Percentiles rank a stretch among this genome's conserved stretches.
Conservation (phyloP, 2,329 filamentous ascomycete species). For the Aplosporella prunicola region DNA sequence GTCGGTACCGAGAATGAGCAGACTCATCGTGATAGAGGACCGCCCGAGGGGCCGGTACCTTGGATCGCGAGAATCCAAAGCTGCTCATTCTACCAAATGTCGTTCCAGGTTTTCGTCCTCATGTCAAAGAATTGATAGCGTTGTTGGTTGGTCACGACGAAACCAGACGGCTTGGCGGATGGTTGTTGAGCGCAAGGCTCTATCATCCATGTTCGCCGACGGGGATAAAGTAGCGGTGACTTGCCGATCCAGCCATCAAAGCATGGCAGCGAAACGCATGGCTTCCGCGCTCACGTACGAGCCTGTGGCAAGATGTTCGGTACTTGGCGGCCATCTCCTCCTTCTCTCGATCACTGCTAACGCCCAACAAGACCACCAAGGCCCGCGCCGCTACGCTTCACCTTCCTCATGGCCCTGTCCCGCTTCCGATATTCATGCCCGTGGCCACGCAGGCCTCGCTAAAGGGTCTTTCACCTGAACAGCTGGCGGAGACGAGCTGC, state of each 20-base stretch:
- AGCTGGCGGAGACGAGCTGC: conserved; percentile 82
- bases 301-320: conserved; percentile 30
- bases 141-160: too few relatives aligned
- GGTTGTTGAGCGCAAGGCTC: too few relatives aligned
- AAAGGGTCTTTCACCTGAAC: conserved; percentile 86
- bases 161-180: too few relatives aligned
- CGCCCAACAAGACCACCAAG: conserved; percentile 69
- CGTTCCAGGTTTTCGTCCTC: too few relatives aligned
- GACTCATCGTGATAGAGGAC: too few relatives aligned
- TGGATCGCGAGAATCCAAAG: too few relatives aligned
- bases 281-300: conserved; percentile 30
- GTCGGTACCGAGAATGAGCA: too few relatives aligned
- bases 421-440: conserved; percentile 94
- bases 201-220: too few relatives aligned
- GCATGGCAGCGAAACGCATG: conserved; percentile 25
- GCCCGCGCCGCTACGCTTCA: conserved; percentile 80
- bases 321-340: conserved; percentile 13
- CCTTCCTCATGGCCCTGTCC: conserved; percentile 83
- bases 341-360: conserved; percentile 7
- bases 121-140: too few relatives aligned
- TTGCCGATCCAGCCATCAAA: not conserved
- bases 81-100: too few relatives aligned
- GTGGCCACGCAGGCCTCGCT: conserved; percentile 94
- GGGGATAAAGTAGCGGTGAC: too few relatives aligned
- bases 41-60: too few relatives aligned